Evolutionary conservation across 1,139 yeast genomes (phyloP), one percentile per base, ranked within the genome.

Genomic region (Magnusiomyces tetraspermus): DNA sequence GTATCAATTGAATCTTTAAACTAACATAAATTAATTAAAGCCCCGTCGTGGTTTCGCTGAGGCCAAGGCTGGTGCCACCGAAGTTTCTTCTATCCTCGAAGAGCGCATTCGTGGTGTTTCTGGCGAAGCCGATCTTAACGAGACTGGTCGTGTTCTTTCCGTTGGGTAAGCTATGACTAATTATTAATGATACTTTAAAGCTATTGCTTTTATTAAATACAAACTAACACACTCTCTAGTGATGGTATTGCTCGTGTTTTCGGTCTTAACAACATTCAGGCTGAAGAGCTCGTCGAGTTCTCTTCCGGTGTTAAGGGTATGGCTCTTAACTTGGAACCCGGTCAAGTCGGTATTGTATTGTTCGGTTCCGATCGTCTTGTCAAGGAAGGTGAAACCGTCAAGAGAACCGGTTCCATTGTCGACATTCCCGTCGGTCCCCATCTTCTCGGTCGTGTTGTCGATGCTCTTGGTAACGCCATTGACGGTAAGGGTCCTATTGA

Each of bases 191-290:
- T 11, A n/a, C n/a, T n/a, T n/a, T n/a, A n/a, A n/a, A n/a, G n/a
- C n/a, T n/a, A n/a, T n/a, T n/a, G n/a, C n/a, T n/a, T n/a, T n/a
- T n/a, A n/a, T n/a, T n/a, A n/a, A n/a, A n/a, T n/a, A 15, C 38
- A 33, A 6, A 38, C 42, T 38, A 38, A 48, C 50, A 38, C 42
- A 42, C 23, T 19, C 17, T 50, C 48, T 69, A 83, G 97, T 84
- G 99, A 94, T 77, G 99, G 99, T 90, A 92, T 92, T 73, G 99
- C 98, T 74, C 95, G 98, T 83, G 96, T 92, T 70, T 92, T 87
- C 78, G 99, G 99, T 77, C 82, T 94, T 71, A 92, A 90, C 94
- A 94, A 94, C 83, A 85, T 90, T 76, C 97, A 92, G 82, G 98
- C 98, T 71, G 98, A 92, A 80, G 99, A 94, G 79, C 83, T 94